Evolutionary conservation across 352 stramenopile species (phyloP).

Genomic region (Pythium sukuiense): DNA sequence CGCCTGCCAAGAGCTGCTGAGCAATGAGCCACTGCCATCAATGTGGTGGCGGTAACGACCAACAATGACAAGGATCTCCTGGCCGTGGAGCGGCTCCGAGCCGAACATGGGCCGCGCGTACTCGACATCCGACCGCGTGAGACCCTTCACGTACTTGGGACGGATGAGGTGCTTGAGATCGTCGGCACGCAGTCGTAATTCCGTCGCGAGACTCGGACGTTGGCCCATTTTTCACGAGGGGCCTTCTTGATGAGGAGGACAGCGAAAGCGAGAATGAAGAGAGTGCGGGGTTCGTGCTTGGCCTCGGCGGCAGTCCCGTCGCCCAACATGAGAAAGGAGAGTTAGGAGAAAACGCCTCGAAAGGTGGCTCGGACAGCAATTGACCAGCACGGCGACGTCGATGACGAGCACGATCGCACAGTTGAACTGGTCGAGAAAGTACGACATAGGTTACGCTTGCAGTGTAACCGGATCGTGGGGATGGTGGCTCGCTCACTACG

Average conservation of each 20-base stretch:
- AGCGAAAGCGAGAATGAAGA: background rate
- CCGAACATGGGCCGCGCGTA: slow-evolving; percentile 28
- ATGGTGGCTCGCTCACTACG: background rate
- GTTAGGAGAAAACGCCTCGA: background rate
- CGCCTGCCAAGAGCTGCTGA: slow-evolving; percentile 24
- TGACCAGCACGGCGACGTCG: too few species aligned
- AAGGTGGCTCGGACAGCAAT: too few species aligned
- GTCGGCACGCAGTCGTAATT: slow-evolving; percentile 24
- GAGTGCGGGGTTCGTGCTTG: background rate
- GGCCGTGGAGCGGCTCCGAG: slow-evolving; percentile 27
- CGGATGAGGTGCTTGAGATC: slow-evolving; percentile 31
- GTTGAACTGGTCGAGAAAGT: background rate
- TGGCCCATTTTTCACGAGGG: slow-evolving; percentile 15
- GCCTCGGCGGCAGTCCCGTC: background rate
- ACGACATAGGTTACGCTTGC: background rate
- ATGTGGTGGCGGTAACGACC: slow-evolving; percentile 29
- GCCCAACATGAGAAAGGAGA: background rate
- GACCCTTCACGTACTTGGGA: slow-evolving; percentile 28
- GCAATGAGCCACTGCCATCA: slow-evolving; percentile 23
- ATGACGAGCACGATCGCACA: background rate
- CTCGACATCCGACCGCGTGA: slow-evolving; percentile 26
- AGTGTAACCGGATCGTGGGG: background rate
- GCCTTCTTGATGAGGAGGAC: background rate
- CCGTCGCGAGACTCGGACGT: slow-evolving; percentile 26
- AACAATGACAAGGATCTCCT: slow-evolving; percentile 27